phyloP scores from a whole-genome alignment of 139 green algal species.

The Chlorella sp. region DNA sequence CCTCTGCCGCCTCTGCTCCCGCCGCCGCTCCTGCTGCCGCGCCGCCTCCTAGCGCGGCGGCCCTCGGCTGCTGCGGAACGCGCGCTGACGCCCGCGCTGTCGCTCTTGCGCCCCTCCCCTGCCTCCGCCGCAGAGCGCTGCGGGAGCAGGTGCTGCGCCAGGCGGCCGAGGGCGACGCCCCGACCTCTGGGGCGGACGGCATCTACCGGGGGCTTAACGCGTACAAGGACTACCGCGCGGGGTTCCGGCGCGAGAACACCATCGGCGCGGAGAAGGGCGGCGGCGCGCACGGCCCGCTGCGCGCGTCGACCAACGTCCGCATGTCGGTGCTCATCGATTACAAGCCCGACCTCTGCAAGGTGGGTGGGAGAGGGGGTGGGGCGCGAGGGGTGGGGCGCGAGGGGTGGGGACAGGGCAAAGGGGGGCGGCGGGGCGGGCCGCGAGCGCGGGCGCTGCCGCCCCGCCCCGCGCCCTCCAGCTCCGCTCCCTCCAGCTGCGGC shows the following conservation, averaged over 20 bases:
- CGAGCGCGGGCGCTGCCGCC: too few relatives aligned
- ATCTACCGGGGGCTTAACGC: slow-evolving; percentile 79
- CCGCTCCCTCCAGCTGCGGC: too few relatives aligned
- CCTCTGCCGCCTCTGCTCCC: too few relatives aligned
- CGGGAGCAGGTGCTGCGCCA: slow-evolving; percentile 61
- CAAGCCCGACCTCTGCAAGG: slow-evolving; percentile 98
- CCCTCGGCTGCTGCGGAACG: not conserved
- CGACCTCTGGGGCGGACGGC: slow-evolving; percentile 37
- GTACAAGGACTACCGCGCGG: slow-evolving; percentile 82
- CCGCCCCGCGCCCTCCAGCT: too few relatives aligned
- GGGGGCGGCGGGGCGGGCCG: too few relatives aligned
- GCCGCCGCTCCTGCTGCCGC: too few relatives aligned
- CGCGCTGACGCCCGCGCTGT: not conserved
- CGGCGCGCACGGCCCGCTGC: slow-evolving; percentile 84
- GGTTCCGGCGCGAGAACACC: slow-evolving; percentile 66
- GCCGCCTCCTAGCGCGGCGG: too few relatives aligned
- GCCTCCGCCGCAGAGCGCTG: slow-evolving; percentile 47
- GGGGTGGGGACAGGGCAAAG: too few relatives aligned
- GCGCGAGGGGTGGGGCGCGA: too few relatives aligned
- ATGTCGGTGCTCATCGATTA: slow-evolving; percentile 91
- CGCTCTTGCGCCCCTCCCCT: not conserved
- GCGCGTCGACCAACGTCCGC: slow-evolving; percentile 71
- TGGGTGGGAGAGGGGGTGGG: too few relatives aligned
- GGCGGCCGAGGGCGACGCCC: slow-evolving; percentile 10
- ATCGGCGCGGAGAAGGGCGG: slow-evolving; percentile 65